These are phyloP conservation scores for Paraconiothyrium brasiliense DNA, from an alignment of 2,329 filamentous ascomycete species.

Conservation along the genomic window DNA sequence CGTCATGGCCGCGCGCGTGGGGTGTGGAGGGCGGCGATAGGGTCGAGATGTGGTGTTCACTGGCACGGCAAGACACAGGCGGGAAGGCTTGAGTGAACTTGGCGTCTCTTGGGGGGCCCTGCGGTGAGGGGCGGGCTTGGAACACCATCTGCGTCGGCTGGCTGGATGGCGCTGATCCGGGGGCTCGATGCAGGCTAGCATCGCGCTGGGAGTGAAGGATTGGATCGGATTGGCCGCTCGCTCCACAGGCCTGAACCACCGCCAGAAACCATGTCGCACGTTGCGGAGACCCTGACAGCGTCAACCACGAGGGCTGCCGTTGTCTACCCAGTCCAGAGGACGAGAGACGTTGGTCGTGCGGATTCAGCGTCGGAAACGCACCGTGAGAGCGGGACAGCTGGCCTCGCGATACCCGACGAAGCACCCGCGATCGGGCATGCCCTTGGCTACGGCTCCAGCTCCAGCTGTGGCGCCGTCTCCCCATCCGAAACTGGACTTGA, in stretches of 20 bases:
- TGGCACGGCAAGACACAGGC: constrained; percentile 33
- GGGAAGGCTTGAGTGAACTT: constrained; percentile 36
- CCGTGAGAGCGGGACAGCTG: not conserved
- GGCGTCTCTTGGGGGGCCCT: constrained; percentile 22
- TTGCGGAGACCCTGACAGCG: not conserved
- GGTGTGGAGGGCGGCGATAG: constrained; percentile 13
- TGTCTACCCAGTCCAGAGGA: not conserved
- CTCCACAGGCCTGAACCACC: not conserved
- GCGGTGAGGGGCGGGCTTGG: constrained; percentile 12
- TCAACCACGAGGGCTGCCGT: not conserved
- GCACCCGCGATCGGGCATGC: not conserved
- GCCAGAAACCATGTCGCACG: not conserved
- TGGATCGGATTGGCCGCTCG: not conserved
- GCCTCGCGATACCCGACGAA: not conserved
- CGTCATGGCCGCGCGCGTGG: constrained; percentile 27
- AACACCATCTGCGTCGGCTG: constrained; percentile 22
- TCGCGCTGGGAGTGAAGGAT: too few relatives aligned
- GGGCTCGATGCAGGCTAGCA: constrained; percentile 9
- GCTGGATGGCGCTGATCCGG: constrained; percentile 15
- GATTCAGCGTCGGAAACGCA: not conserved
- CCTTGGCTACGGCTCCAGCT: not conserved
- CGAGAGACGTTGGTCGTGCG: not conserved
- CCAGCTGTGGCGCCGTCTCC: not conserved
- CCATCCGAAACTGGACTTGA: constrained; percentile 4
- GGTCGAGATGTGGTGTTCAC: constrained; percentile 15